Evolutionary conservation across 371 early-diverging fungal genomes (phyloP), one percentile per base, ranked within the genome.

Genomic region (Blakeslea trispora): DNA sequence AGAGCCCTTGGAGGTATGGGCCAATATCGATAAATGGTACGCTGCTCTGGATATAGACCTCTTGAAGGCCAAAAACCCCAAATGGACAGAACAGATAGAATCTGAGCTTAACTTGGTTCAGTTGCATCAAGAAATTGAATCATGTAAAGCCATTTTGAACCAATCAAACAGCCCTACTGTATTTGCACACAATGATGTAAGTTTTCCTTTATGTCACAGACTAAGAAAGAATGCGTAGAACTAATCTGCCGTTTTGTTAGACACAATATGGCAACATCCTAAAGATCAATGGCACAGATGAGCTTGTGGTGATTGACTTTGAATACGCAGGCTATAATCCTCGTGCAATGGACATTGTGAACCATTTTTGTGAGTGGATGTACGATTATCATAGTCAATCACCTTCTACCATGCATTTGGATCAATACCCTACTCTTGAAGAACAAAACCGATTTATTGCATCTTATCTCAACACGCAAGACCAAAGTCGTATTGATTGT

Each of bases 341-440:
- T 48, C 86, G 91, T 7, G 93, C 85, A 5, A 91, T 77, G 41
- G 94, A 94, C 39, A 88, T 94, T 37, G 93, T 88, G 24, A 94
- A 94, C 66, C 94, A 93, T 55, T 94, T 94, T 60, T 90, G 90
- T 68, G 94, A 94, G 53, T 94, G 91, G 91, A 89, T 82, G 72
- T 89, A 90, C 23, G 83, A 93, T 62, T 93, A 93, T 63, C 88
- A 89, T 57, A 66, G 79, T 13, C 57, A 67, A 4, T 40, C 61
- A 0, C 83, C 83, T 8, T 88, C 91, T 1, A 61, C 79, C 2
- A 42, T 82, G 32, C 68, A 81, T 45, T 47, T 57, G 0, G 51
- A 60, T 4, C 50, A 58, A 5, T 92, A 84, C 54, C 94, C 94
- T 2, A 83, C 71, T 31, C 42, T 53, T 6, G 68, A 62, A 8